Evolutionary conservation across 2,329 filamentous ascomycete genomes (phyloP), one percentile per base, ranked within the genome.

Genomic region (Venturia carpophila): DNA sequence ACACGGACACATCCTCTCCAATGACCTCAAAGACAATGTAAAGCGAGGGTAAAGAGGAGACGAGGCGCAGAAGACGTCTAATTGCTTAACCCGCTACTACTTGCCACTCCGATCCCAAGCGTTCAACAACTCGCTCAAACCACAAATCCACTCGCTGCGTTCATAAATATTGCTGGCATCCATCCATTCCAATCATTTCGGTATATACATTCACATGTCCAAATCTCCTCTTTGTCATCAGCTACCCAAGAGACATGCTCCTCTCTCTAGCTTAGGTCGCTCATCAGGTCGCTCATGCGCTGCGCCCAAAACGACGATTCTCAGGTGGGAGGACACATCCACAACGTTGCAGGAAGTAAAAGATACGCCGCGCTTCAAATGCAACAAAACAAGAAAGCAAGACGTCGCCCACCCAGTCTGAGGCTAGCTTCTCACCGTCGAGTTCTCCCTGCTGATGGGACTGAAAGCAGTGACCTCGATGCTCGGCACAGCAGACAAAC

Each of bases 401-500:
- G 21, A 27, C 13, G 2, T n/a, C 13, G 9, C 19, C 15, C 7
- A n/a, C 5, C 19, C 27, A 58, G 1, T 27, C 2, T 52, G 9
- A 27, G 21, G 47, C 21, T 58, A 58, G 4, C 52, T 34, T 2
- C 52, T n/a, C 5, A 7, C 52, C 27, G 15, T 58, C 27, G 52
- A 58, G 30, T 9, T 58, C 17, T 58, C 52, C 10, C 52, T 58
- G 27, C 52, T 58, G 21, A 58, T 37, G 7, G 52, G 52, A 15
- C 52, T 58, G 19, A 58, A 58, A 19, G 52, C 30, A 9, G 64
- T 65, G 37, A 65, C 42, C 21, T 65, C 64, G 19, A 65, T 65
- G 30, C 55, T 61, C 39, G 64, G 64, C 47, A 65, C 56, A 21
- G 7, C 17, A 47, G 37, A 19, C 39, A 65, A 52, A 24, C 52